phyloP scores from a whole-genome alignment of 306 rosid genomes.

The Phaseolus lunatus region DNA sequence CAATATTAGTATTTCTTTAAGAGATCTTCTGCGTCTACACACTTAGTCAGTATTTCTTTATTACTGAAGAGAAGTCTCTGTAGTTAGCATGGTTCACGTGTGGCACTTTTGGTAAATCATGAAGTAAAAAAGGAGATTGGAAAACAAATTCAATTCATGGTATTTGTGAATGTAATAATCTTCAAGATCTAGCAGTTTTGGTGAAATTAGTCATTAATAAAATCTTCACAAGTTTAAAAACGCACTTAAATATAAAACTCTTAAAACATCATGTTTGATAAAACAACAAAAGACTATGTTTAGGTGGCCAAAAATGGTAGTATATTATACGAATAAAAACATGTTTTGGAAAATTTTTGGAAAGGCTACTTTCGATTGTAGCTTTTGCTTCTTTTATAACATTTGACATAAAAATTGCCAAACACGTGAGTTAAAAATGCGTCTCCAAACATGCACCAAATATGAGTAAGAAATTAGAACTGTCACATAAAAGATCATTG shows the following conservation, averaged over 20 bases:
- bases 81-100: conserved; percentile 25
- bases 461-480: not conserved
- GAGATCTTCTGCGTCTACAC: not conserved
- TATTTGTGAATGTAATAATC: conserved; percentile 1
- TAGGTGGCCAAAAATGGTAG: not conserved
- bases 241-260: not conserved
- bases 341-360: not conserved
- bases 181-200: not conserved
- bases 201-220: not conserved
- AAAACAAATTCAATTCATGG: not conserved
- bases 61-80: not conserved
- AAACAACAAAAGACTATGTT: not conserved
- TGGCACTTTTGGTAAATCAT: conserved; percentile 8
- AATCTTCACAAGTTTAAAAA: not conserved
- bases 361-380: not conserved
- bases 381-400: not conserved
- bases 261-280: not conserved
- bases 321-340: not conserved
- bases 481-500: not conserved
- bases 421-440: not conserved
- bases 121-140: not conserved
- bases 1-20: conserved; percentile 2
- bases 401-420: not conserved
- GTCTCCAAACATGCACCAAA: not conserved
- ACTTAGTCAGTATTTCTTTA: conserved; percentile 32